A percentile compares a stretch with the other conserved stretches of the same genome.
phyloP scores from a whole-genome alignment of 139 green algal species.

The Deuterostichococcus epilithicus region DNA sequence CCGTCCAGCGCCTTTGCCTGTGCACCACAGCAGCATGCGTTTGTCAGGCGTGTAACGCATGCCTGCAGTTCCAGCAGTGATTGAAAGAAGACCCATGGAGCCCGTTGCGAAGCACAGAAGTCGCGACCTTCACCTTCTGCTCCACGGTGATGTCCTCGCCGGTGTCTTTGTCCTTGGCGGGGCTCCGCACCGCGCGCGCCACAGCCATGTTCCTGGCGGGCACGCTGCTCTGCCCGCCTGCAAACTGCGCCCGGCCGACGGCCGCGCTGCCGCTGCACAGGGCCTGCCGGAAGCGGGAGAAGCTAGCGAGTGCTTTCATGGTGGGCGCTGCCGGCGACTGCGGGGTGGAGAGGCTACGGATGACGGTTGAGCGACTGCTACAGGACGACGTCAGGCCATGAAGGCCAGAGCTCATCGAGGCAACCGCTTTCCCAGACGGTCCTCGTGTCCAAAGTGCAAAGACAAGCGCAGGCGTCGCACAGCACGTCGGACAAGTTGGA shows the following conservation, averaged over 20 bases:
- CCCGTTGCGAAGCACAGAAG: too few species aligned
- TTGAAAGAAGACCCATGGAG: too few species aligned
- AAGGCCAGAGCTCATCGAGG: neutral
- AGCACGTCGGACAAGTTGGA: too few species aligned
- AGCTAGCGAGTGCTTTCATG: neutral
- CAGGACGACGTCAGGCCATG: neutral
- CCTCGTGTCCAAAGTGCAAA: neutral
- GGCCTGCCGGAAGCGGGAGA: neutral
- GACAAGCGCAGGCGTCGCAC: too few species aligned
- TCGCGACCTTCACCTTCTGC: neutral
- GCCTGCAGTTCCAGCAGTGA: too few species aligned
- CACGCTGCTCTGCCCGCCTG: neutral
- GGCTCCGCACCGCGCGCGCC: neutral
- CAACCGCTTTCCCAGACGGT: neutral
- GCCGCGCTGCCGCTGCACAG: neutral
- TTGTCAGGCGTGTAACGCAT: too few species aligned
- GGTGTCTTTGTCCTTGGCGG: neutral
- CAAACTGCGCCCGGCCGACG: neutral
- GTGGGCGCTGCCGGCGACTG: neutral
- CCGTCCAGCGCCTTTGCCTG: constrained; percentile 43
- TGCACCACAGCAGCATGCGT: neutral
- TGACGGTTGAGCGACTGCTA: neutral
- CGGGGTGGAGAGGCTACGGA: neutral
- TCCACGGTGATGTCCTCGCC: neutral
- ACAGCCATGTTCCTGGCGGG: neutral